Conservation (phyloP, 164 flowering plant species). For the Annona squamosa region DNA sequence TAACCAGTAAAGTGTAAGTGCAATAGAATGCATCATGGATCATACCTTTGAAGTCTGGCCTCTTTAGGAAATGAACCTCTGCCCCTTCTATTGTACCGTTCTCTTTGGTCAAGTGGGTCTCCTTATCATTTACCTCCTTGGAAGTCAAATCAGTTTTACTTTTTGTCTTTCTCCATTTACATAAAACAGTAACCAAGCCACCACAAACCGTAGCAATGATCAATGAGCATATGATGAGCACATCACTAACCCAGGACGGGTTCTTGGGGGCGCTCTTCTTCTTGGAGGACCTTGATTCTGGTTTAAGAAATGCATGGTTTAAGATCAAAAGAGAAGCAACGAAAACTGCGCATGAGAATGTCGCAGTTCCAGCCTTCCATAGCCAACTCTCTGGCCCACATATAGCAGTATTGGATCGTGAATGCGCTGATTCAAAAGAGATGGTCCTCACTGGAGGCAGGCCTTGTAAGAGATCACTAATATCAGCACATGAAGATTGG, state of each 20-base stretch:
- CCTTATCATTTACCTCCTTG: constrained; percentile 18
- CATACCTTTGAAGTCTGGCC: constrained; percentile 74
- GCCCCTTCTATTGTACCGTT: constrained; percentile 32
- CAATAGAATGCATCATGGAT: not conserved
- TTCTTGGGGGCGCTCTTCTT: constrained; percentile 50
- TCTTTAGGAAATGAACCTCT: constrained; percentile 56
- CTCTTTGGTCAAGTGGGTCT: constrained; percentile 16
- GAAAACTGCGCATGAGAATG: constrained; percentile 38
- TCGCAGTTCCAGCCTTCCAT: constrained; percentile 43
- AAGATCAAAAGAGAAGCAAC: constrained; percentile 34
- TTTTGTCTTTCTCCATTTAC: constrained; percentile 43
- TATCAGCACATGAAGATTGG: constrained; percentile 18
- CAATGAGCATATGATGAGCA: constrained; percentile 50
- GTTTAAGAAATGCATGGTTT: constrained; percentile 39
- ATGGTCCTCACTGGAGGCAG: constrained; percentile 29
- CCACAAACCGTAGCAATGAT: constrained; percentile 32
- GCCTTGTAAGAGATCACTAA: constrained; percentile 34
- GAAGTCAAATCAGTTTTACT: constrained; percentile 19
- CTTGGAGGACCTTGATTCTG: constrained; percentile 24
- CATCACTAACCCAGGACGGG: constrained; percentile 57
- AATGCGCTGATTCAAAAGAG: constrained; percentile 25
- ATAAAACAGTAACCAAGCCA: constrained; percentile 23
- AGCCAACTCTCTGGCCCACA: constrained; percentile 34
- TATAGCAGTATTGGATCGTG: constrained; percentile 24
- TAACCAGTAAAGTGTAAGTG: not conserved